Evolutionary conservation across 257 asterid genomes (phyloP).

Genomic region (Solanum habrochaites): DNA sequence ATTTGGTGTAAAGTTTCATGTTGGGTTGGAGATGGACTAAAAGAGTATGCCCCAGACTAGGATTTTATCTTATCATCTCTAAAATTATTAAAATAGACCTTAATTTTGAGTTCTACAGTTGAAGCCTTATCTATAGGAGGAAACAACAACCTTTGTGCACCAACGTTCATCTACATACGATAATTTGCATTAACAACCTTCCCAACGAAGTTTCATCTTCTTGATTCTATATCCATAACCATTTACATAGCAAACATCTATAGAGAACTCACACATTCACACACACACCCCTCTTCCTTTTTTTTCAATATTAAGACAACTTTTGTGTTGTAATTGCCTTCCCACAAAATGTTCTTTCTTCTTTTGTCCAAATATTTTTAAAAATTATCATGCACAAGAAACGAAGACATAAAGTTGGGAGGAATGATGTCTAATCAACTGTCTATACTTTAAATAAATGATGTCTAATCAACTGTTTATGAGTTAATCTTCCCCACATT

Average conservation of each 20-base stretch:
- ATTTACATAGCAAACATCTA: background rate
- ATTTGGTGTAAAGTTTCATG: background rate
- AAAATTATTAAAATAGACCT: background rate
- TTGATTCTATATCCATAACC: background rate
- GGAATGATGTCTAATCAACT: background rate
- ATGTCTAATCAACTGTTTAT: background rate
- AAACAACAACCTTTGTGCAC: background rate
- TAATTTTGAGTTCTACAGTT: background rate
- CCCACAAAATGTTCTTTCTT: background rate
- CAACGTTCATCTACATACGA: background rate
- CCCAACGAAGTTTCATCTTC: background rate
- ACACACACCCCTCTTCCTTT: background rate
- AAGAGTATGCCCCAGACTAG: background rate
- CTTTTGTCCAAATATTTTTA: background rate
- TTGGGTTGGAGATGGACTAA: background rate
- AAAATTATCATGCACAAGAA: background rate
- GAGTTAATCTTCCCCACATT: background rate
- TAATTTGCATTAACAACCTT: background rate
- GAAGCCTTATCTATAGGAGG: background rate
- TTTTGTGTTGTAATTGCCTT: background rate
- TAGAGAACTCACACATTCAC: background rate
- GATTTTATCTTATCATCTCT: background rate
- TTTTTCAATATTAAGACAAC: background rate
- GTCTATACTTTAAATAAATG: background rate
- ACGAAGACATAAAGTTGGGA: background rate